Conservation (phyloP, 2,329 filamentous ascomycete species). For the Botrytis pseudocinerea region DNA sequence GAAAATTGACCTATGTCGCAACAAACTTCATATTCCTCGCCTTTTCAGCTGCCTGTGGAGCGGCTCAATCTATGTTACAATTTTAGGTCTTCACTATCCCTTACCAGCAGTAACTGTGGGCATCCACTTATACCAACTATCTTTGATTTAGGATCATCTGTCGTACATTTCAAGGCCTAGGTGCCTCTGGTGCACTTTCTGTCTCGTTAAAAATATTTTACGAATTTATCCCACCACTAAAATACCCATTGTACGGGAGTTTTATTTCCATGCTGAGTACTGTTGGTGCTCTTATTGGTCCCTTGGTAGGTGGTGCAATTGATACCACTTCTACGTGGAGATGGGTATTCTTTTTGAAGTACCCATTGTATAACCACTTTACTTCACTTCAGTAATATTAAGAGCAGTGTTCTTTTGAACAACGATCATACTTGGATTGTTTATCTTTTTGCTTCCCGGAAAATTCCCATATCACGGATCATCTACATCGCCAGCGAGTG, state of each 20-base stretch:
- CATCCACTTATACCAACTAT: conserved; percentile 23
- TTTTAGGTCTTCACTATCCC: background rate
- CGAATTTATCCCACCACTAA: conserved; percentile 50
- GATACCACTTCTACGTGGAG: conserved; percentile 42
- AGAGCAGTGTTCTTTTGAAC: background rate
- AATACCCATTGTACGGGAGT: conserved; percentile 45
- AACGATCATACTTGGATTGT: background rate
- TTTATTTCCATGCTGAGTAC: conserved; percentile 23
- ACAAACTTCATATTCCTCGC: background rate
- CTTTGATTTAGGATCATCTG: conserved; percentile 50
- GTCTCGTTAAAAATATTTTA: conserved; percentile 51
- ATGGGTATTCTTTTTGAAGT: conserved; percentile 31
- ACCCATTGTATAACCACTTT: background rate
- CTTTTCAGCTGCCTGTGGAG: background rate
- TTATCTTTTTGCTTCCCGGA: background rate
- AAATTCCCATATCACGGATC: conserved; percentile 3
- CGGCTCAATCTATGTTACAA: conserved; percentile 7
- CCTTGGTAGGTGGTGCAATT: conserved; percentile 40
- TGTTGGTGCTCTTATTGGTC: conserved; percentile 34
- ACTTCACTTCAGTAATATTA: background rate
- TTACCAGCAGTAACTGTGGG: background rate
- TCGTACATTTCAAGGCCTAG: too few relatives aligned
- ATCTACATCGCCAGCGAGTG: background rate
- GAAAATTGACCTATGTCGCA: conserved; percentile 6
- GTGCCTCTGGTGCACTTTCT: too few relatives aligned